Conservation (phyloP, 345 rosid genomes). For the Erysimum cheiranthoides region DNA sequence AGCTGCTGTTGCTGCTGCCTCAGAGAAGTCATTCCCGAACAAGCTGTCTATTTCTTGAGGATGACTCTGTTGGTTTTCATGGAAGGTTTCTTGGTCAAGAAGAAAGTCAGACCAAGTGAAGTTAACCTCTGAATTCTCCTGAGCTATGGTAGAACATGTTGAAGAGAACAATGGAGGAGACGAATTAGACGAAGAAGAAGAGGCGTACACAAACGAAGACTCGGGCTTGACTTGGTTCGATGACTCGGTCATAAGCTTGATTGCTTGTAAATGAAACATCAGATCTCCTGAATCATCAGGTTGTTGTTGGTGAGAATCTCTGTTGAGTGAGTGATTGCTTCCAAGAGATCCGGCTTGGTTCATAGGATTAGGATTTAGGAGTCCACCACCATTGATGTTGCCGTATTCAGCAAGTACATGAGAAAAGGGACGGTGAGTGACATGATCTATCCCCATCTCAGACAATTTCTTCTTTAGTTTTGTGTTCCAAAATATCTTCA, state of each 20-base stretch:
- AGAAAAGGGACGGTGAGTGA: slow-evolving; percentile 91
- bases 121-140: slow-evolving; percentile 45
- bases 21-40: slow-evolving; percentile 44
- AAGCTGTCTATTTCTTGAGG: slow-evolving; percentile 45
- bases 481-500: slow-evolving; percentile 93
- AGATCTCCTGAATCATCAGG: slow-evolving; percentile 57
- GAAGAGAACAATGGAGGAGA: slow-evolving; percentile 55
- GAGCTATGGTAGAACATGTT: slow-evolving; percentile 62
- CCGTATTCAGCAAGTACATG: slow-evolving; percentile 89
- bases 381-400: slow-evolving; percentile 62
- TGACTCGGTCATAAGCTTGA: slow-evolving; percentile 65
- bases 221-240: slow-evolving; percentile 46
- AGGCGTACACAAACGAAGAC: slow-evolving; percentile 37
- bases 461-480: slow-evolving; percentile 83
- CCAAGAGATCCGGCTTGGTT: slow-evolving; percentile 57
- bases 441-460: slow-evolving; percentile 96
- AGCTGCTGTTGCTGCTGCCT: slow-evolving; percentile 39
- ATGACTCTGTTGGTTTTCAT: slow-evolving; percentile 36
- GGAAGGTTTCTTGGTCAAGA: slow-evolving; percentile 56
- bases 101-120: slow-evolving; percentile 89
- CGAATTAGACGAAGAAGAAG: slow-evolving; percentile 44
- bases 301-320: slow-evolving; percentile 34
- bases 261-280: slow-evolving; percentile 78
- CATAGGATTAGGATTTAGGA: slow-evolving; percentile 48
- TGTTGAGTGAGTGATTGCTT: slow-evolving; percentile 51